Evolutionary conservation across 2,329 filamentous ascomycete species (phyloP).

Genomic region (Fusarium siculi): DNA sequence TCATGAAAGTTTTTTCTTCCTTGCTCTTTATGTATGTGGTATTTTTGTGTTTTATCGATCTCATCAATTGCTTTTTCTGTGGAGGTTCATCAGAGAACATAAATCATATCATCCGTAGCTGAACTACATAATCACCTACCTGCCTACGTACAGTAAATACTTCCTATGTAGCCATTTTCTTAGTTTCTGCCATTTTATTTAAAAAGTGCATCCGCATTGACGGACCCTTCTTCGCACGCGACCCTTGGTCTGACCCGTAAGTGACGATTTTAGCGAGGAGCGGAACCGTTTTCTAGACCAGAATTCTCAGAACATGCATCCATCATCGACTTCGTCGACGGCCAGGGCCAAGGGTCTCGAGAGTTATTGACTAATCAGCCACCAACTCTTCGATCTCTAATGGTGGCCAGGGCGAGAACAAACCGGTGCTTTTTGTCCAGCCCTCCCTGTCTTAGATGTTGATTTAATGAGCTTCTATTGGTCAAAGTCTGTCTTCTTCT

Average conservation of each 20-base stretch:
- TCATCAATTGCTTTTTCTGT: slow-evolving; percentile 8
- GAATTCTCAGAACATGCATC: slow-evolving; percentile 9
- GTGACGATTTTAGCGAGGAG: slow-evolving; percentile 34
- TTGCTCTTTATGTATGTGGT: slow-evolving; percentile 15
- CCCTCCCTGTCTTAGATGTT: slow-evolving; percentile 33
- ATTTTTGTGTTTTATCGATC: slow-evolving; percentile 20
- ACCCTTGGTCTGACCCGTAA: slow-evolving; percentile 29
- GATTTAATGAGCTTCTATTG: slow-evolving; percentile 20
- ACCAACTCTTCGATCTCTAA: slow-evolving; percentile 30
- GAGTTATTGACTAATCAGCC: slow-evolving; percentile 26
- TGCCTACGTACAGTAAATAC: no score
- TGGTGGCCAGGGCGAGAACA: slow-evolving; percentile 47
- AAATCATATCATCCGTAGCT: not conserved
- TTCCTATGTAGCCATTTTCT: no score
- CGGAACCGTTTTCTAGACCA: slow-evolving; percentile 29
- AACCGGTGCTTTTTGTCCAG: slow-evolving; percentile 43
- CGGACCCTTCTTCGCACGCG: slow-evolving; percentile 22
- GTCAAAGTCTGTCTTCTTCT: slow-evolving; percentile 24
- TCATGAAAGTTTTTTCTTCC: slow-evolving; percentile 16
- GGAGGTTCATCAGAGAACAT: not conserved
- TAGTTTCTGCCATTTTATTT: no score
- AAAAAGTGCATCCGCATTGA: slow-evolving; percentile 20
- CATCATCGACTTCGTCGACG: slow-evolving; percentile 6
- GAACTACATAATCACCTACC: not conserved
- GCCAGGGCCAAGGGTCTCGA: slow-evolving; percentile 28